These are phyloP conservation scores for Piper betle DNA, from an alignment of 164 flowering plant genomes.

Conservation along the genomic window DNA sequence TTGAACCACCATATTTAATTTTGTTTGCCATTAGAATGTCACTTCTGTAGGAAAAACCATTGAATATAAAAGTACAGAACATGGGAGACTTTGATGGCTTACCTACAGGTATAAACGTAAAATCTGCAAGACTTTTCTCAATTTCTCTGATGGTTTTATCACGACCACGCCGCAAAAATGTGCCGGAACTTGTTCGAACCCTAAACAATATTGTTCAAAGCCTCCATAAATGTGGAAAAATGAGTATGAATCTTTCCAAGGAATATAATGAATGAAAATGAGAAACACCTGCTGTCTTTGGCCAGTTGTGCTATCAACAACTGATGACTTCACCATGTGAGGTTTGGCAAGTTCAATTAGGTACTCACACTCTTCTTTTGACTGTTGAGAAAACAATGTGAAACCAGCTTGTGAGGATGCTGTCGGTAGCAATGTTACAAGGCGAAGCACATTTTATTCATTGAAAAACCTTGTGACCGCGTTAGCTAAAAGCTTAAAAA, in stretches of 20 bases:
- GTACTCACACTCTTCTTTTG: conserved; percentile 10
- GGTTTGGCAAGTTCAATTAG: conserved; percentile 70
- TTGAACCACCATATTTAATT: too few relatives aligned
- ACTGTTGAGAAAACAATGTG: conserved; percentile 30
- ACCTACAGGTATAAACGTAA: conserved; percentile 84
- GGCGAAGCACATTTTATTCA: too few relatives aligned
- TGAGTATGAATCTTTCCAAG: too few relatives aligned
- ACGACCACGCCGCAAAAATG: conserved; percentile 58
- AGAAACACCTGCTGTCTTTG: conserved; percentile 65
- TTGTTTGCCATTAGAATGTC: too few relatives aligned
- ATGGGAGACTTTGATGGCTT: conserved; percentile 9
- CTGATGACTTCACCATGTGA: conserved; percentile 74
- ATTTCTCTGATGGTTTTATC: conserved; percentile 53
- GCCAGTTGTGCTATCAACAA: conserved; percentile 77
- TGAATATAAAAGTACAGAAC: too few relatives aligned
- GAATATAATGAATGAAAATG: too few relatives aligned
- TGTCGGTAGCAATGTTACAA: too few relatives aligned
- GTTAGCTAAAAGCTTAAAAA: too few relatives aligned
- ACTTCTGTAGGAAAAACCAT: too few relatives aligned
- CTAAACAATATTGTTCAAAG: conserved; percentile 18
- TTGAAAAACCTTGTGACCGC: too few relatives aligned
- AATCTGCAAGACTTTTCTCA: conserved; percentile 89
- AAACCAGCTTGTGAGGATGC: too few relatives aligned
- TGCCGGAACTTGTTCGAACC: conserved; percentile 96
- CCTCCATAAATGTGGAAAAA: too few relatives aligned